Conservation (phyloP, 2,329 filamentous ascomycete species). For the Beauveria pseudobassiana region DNA sequence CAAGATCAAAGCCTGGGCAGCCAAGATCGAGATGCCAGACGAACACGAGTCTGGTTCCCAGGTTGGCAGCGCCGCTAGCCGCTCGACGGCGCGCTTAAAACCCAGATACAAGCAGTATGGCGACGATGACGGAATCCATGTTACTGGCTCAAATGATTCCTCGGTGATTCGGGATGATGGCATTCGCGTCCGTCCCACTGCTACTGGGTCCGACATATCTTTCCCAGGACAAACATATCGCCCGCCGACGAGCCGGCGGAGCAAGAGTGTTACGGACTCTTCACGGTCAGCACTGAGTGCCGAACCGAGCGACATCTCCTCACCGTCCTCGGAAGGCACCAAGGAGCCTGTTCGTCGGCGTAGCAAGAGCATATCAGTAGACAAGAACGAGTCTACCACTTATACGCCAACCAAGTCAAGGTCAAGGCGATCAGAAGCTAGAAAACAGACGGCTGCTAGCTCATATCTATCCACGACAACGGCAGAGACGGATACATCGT, state of each 20-base stretch:
- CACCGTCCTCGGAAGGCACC: conserved; percentile 7
- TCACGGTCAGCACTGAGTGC: neutral
- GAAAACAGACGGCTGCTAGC: conserved; percentile 15
- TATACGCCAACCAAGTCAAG: conserved; percentile 33
- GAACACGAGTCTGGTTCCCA: conserved; percentile 20
- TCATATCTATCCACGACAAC: neutral
- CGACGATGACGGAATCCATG: conserved; percentile 26
- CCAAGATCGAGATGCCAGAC: conserved; percentile 43
- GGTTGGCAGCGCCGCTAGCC: conserved; percentile 22
- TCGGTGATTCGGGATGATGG: conserved; percentile 14
- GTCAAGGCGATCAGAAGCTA: conserved; percentile 17
- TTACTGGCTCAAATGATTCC: conserved; percentile 15
- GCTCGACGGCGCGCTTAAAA: conserved; percentile 7
- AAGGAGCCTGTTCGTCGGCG: conserved; percentile 1
- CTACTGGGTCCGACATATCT: conserved; percentile 16
- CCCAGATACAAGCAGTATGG: conserved; percentile 11
- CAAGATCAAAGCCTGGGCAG: conserved; percentile 57
- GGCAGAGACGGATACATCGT: conserved; percentile 18
- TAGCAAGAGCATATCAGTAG: conserved; percentile 1
- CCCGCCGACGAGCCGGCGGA: conserved; percentile 5
- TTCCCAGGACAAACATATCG: conserved; percentile 12
- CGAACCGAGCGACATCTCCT: conserved; percentile 3
- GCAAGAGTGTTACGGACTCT: conserved; percentile 6
- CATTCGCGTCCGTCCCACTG: conserved; percentile 13
- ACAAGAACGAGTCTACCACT: conserved; percentile 21